Base-by-base conservation (phyloP, 768 basidiomycete genomes). In the Lentinula sp. region DNA sequence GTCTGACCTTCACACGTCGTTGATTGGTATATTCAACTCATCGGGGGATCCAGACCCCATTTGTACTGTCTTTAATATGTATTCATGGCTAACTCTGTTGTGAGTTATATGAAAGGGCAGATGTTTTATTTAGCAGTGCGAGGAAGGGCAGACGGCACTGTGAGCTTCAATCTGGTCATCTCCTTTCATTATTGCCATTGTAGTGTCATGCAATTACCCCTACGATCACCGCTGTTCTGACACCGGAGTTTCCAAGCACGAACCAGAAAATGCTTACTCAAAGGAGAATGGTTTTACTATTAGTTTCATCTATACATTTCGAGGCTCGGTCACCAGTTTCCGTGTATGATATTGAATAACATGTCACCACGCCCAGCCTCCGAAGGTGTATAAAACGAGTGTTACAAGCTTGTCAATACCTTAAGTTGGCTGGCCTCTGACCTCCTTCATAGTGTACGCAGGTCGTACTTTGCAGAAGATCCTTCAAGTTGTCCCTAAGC, bases 1-100 rank as follows among this genome's bases (percentile, higher is more conserved):
- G 72, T 61, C 61, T 77, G 35, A 71, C 76, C 12, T 76, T 77
- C 67, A 71, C 63, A 37, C 71, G 67, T 35, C 68, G 65, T 18
- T 73, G 62, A 72, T 36, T 6, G 4, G 7, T 20, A 18, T 20
- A n/a, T 6, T 28, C 9, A 23, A 23, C n/a, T 2, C 20, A 48
- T 18, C 37, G 37, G 13, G 8, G 37, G 37, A 13, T 13, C 13
- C 13, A 8, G 1, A 39, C 9, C 13, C 37, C 8, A 39, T 8
- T 13, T 39, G 6, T 39, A 8, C 37, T 39, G 37, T 39, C 23
- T 23, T 23, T 37, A 37, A 37, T 39, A 39, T 39, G 8, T 39
- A 39, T 13, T 6, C 2, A 39, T 39, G 37, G 37, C 37, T 39
- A 6, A 39, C 37, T 39, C 37, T 39, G 37, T 39, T 9, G 13